Percentiles rank a stretch among this genome's conserved stretches.
Conservation (phyloP, 768 basidiomycete genomes). For the Rhodotorula graminis region DNA sequence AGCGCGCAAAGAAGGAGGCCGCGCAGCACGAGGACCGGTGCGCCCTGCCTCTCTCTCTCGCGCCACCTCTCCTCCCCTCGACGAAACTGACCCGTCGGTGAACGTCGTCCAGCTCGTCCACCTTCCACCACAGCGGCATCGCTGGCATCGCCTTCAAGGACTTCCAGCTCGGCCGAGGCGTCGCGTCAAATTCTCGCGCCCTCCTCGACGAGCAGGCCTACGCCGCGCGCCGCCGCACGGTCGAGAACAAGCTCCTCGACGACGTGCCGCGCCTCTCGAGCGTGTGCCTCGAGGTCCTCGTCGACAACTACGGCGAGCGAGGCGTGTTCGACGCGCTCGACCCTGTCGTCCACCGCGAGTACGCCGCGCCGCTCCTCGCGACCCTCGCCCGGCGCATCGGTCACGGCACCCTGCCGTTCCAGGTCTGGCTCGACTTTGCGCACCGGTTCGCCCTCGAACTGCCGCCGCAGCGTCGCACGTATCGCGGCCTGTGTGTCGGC, state of each 20-base stretch:
- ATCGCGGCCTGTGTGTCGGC: conserved; percentile 16
- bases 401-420: conserved; percentile 7
- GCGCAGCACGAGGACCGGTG: neutral
- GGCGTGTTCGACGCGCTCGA: conserved; percentile 11
- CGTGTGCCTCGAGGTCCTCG: conserved; percentile 15
- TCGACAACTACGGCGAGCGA: conserved; percentile 15
- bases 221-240: neutral
- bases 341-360: neutral
- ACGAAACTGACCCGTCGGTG: neutral
- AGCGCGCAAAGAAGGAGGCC: neutral
- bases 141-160: conserved; percentile 20
- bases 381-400: neutral
- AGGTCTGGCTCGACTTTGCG: conserved; percentile 27
- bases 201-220: conserved; percentile 6
- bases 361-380: neutral
- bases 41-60: too few species aligned
- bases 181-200: neutral
- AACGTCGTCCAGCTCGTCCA: neutral
- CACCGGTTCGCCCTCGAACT: neutral
- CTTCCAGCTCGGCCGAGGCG: conserved; percentile 12
- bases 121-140: conserved; percentile 1
- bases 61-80: too few species aligned
- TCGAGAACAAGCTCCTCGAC: neutral
- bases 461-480: conserved; percentile 9
- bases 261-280: conserved; percentile 10